These are phyloP conservation scores for Cyclotella baltica DNA, from an alignment of 108 stramenopile species.

Conservation along the genomic window DNA sequence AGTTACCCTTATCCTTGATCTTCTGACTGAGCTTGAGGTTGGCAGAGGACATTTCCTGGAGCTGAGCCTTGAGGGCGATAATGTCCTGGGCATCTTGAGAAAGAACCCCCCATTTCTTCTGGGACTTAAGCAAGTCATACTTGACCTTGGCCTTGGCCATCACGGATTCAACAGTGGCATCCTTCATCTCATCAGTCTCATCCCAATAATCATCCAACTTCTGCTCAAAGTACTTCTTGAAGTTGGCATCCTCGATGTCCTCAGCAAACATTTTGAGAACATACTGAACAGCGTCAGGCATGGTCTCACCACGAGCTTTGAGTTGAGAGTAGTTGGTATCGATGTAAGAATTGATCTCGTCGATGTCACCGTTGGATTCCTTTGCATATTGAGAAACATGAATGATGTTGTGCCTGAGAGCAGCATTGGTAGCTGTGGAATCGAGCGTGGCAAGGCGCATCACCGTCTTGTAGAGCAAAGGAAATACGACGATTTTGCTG, in stretches of 20 bases:
- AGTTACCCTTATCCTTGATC: background rate
- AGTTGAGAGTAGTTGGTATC: background rate
- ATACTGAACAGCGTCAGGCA: background rate
- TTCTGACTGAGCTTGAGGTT: background rate
- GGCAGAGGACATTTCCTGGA: background rate
- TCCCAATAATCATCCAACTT: slow-evolving; percentile 5
- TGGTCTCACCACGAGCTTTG: background rate
- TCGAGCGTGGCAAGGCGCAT: slow-evolving; percentile 1
- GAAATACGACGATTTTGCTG: background rate
- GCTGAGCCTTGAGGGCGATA: background rate
- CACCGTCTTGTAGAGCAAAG: background rate
- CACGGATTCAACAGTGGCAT: background rate
- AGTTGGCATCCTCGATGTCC: background rate
- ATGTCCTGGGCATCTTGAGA: background rate
- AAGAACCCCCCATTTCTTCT: background rate
- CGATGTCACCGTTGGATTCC: background rate
- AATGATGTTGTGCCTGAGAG: background rate
- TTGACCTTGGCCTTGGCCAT: slow-evolving; percentile 11
- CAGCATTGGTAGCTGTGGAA: slow-evolving; percentile 4
- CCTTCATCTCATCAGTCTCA: background rate
- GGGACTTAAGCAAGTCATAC: slow-evolving; percentile 2
- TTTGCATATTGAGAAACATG: background rate
- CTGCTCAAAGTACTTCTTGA: background rate
- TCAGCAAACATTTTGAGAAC: background rate
- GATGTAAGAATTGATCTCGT: background rate